Percentiles rank a stretch among this genome's conserved stretches.
Evolutionary conservation across 495 filamentous ascomycete species (phyloP).

Genomic region (Neurospora discreta): DNA sequence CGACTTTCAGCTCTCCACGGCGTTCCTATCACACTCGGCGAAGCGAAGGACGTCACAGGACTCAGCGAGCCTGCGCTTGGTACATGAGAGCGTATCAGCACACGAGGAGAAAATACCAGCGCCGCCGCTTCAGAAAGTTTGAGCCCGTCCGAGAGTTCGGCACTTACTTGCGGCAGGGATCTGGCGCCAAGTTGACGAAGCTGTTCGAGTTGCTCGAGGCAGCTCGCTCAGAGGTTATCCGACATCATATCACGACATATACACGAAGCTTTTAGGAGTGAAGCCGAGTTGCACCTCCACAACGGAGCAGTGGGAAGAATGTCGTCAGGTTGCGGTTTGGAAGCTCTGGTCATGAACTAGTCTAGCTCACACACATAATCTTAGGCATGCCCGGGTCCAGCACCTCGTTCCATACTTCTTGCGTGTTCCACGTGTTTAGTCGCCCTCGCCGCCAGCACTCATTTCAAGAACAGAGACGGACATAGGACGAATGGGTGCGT

Average conservation of each 20-base stretch:
- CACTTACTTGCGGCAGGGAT: neutral
- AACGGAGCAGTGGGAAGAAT: neutral
- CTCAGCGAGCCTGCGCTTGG: conserved; percentile 10
- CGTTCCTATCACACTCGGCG: conserved; percentile 2
- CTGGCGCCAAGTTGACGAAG: neutral
- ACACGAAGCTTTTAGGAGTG: neutral
- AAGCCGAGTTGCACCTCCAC: neutral
- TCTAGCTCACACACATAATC: neutral
- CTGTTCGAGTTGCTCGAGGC: neutral
- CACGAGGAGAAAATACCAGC: conserved; percentile 3
- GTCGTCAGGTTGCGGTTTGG: neutral
- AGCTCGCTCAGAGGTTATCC: neutral
- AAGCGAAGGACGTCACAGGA: neutral
- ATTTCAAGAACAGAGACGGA: neutral
- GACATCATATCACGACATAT: neutral
- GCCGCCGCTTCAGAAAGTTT: conserved; percentile 1
- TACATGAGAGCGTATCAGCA: conserved; percentile 13
- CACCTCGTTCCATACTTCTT: neutral
- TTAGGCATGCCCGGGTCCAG: neutral
- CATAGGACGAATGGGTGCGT: neutral
- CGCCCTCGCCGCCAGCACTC: neutral
- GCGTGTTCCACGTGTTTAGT: neutral
- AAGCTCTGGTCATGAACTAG: neutral
- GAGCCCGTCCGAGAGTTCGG: neutral
- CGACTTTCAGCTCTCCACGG: conserved; percentile 31